Conservation (phyloP, 192 early-diverging fungal genomes). For the Spinellus fusiger region DNA sequence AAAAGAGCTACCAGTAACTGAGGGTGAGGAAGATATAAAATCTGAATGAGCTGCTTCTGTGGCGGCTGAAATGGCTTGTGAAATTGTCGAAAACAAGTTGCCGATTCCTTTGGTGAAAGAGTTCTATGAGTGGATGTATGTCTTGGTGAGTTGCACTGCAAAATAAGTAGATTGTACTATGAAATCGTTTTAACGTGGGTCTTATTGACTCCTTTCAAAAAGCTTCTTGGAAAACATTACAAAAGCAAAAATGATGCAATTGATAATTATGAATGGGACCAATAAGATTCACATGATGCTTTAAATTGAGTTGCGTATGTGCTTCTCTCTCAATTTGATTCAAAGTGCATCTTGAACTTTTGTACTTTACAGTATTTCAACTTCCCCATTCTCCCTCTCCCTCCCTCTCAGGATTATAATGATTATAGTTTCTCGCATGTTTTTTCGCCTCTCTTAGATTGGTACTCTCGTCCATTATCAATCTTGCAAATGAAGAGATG, state of each 20-base stretch:
- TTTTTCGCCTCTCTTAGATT: not conserved
- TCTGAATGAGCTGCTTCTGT: not conserved
- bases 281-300: not conserved
- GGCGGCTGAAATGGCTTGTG: not conserved
- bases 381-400: not conserved
- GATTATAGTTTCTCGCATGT: constrained; percentile 6
- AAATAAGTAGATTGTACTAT: not conserved
- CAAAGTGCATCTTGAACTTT: not conserved
- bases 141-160: not conserved
- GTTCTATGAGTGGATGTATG: not conserved
- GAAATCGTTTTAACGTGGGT: not conserved
- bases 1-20: not conserved
- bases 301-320: not conserved
- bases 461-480: constrained; percentile 5
- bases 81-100: not conserved
- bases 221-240: not conserved
- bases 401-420: not conserved
- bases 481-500: constrained; percentile 6
- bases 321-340: not conserved
- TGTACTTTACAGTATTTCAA: not conserved
- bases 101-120: not conserved
- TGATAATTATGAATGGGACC: not conserved
- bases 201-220: not conserved
- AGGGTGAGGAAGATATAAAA: not conserved
- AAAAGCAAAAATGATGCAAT: not conserved